Base-by-base conservation (phyloP, 306 rosid species). In the Hippophae gyantsensis region DNA sequence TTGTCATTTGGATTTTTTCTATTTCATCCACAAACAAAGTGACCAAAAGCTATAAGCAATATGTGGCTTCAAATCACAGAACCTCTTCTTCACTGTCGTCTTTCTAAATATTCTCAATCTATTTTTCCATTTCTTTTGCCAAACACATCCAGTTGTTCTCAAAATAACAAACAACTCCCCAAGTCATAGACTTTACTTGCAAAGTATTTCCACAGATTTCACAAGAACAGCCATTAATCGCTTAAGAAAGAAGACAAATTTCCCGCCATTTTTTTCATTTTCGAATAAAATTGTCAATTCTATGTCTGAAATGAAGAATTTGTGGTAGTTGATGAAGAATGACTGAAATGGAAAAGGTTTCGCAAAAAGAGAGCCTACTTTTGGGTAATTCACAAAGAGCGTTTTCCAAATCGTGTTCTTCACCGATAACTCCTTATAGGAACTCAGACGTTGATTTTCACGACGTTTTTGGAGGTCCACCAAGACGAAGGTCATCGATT, bases 381-480 rank as follows among this genome's bases (percentile, higher is more conserved):
- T 73, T 86, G 41, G 93, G 86, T 14, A 69, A 58, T 26, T 65
- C 70, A 44, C 74, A 58, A 44, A 70, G 76, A 46, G n/a, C 81
- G 5, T 67, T 66, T 42, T 65, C 72, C 7, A 69, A 61, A 62
- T 69, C 84, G 8, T 57, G 68, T 58, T 67, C 81, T 66, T 58
- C 78, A 8, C 43, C 77, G 6, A 54, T 43, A 6, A 63, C 74
- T 6, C 62, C 87, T 3, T 25, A 32, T 63, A 70, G 78, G 48
- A 69, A 62, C 52, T 75, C 83, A 5, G 96, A 84, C 23, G 73
- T 84, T 14, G 99, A 93, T 74, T 93, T 93, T 49, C 58, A 72
- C 53, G 99, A 86, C 47, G 97, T 93, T 52, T 93, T 88, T 14
- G 94, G 99, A 0, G 99, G 99, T 0, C 99, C 99, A 3, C 99